Conservation (phyloP, 2,329 filamentous ascomycete genomes). For the Arthrobotrys musiformis region DNA sequence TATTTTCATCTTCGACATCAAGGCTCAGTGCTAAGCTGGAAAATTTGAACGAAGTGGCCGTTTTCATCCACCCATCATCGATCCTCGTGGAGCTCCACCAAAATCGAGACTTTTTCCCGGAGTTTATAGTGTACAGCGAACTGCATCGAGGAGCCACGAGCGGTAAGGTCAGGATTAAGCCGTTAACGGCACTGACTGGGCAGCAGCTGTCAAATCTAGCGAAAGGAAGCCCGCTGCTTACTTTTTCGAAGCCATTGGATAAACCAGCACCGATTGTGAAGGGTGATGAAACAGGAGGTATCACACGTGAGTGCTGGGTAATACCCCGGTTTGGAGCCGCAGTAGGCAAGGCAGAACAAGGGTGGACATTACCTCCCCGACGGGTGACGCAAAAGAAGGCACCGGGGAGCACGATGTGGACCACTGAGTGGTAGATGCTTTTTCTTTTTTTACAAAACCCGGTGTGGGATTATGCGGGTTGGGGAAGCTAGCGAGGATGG, state of each 20-base stretch:
- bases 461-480: conserved; percentile 21
- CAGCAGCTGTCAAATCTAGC: conserved; percentile 81
- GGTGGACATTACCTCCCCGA: conserved; percentile 86
- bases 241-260: conserved; percentile 90
- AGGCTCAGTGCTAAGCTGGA: conserved; percentile 63
- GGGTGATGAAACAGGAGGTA: conserved; percentile 63
- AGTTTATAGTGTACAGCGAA: conserved; percentile 87
- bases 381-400: conserved; percentile 84
- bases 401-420: conserved; percentile 74
- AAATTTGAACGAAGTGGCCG: conserved; percentile 71
- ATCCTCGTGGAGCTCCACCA: conserved; percentile 74
- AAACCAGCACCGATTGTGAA: conserved; percentile 72
- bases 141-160: conserved; percentile 75
- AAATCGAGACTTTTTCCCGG: conserved; percentile 78
- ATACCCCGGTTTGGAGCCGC: conserved; percentile 80
- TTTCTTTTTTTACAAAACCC: background rate
- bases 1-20: conserved; percentile 74
- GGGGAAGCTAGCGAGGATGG: conserved; percentile 39
- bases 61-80: conserved; percentile 89
- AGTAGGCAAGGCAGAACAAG: conserved; percentile 71
- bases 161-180: conserved; percentile 84
- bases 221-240: conserved; percentile 83
- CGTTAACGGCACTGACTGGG: conserved; percentile 81
- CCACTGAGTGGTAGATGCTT: conserved; percentile 36
- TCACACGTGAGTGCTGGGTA: conserved; percentile 80